Percentiles rank a stretch among this genome's conserved stretches.
These are phyloP conservation scores for Apiospora kogelbergensis DNA, from an alignment of 2,329 filamentous ascomycete genomes.

Conservation along the genomic window DNA sequence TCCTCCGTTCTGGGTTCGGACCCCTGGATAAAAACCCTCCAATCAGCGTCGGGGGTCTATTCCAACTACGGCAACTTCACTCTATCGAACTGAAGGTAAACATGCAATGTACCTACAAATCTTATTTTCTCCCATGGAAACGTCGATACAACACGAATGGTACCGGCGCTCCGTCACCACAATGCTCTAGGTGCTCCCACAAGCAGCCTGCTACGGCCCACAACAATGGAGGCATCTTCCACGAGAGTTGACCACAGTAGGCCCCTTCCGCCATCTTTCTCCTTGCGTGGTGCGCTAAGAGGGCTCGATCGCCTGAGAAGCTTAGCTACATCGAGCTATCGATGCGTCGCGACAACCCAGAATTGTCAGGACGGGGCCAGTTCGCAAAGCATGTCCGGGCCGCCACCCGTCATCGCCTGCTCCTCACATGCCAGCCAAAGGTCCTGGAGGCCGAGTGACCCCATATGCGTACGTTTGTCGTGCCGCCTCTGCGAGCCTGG, in stretches of 20 bases:
- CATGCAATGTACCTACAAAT: background rate
- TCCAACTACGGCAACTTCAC: slow-evolving; percentile 16
- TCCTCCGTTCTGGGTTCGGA: slow-evolving; percentile 21
- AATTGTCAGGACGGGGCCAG: background rate
- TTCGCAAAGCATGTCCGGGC: background rate
- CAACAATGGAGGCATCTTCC: background rate
- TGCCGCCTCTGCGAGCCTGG: background rate
- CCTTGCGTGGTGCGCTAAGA: background rate
- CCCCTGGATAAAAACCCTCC: slow-evolving; percentile 24
- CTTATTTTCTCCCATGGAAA: background rate
- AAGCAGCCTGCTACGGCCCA: background rate
- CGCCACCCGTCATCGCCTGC: background rate
- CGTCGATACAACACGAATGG: background rate
- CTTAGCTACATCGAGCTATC: background rate
- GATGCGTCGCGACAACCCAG: background rate
- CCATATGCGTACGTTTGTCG: background rate
- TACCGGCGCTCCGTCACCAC: slow-evolving; percentile 5
- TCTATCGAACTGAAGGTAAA: slow-evolving; percentile 11
- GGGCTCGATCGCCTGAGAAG: background rate
- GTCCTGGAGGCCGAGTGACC: background rate
- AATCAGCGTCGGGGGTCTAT: slow-evolving; percentile 17
- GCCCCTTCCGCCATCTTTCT: background rate
- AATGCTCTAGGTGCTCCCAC: background rate
- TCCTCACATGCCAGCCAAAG: background rate
- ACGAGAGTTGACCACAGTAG: background rate